phyloP scores from a whole-genome alignment of 495 filamentous ascomycete genomes.

The Hamigera avellanea region DNA sequence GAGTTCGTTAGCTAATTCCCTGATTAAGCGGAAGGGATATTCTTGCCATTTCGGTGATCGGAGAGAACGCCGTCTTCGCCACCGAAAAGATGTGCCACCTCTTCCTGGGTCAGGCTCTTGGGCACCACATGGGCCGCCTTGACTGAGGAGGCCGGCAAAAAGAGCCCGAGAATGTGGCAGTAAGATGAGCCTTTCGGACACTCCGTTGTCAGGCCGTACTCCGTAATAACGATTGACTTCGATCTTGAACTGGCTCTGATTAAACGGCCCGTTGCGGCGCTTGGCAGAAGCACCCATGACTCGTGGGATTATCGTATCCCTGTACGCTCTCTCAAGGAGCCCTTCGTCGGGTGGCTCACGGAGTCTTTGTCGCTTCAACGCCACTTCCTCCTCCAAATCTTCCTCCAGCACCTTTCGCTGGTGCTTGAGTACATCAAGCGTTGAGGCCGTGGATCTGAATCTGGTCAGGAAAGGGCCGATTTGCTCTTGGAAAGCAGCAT shows the following conservation, averaged over 20 bases:
- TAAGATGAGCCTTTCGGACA: not conserved
- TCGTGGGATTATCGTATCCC: conserved; percentile 2
- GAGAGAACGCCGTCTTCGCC: conserved; percentile 2
- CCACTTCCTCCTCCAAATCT: conserved; percentile 2
- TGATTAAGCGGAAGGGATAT: too few relatives aligned
- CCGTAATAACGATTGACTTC: conserved; percentile 1
- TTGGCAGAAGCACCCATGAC: conserved; percentile 8
- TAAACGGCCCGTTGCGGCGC: not conserved
- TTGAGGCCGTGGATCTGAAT: not conserved
- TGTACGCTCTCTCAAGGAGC: conserved; percentile 8
- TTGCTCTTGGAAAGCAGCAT: not conserved
- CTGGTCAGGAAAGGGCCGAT: not conserved
- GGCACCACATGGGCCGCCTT: conserved; percentile 12
- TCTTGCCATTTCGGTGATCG: conserved; percentile 3
- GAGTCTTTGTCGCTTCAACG: not conserved
- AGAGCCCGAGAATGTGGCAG: conserved; percentile 5
- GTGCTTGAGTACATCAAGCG: not conserved
- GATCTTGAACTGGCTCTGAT: conserved; percentile 4
- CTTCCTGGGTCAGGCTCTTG: conserved; percentile 3
- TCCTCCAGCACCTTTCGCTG: not conserved
- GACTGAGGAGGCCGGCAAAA: not conserved
- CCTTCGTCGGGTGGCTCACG: conserved; percentile 1
- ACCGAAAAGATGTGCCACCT: conserved; percentile 10
- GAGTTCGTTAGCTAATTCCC: too few relatives aligned
- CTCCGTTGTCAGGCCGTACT: not conserved